phyloP scores from a whole-genome alignment of 768 basidiomycete species.

The Gymnopilus junonius region DNA sequence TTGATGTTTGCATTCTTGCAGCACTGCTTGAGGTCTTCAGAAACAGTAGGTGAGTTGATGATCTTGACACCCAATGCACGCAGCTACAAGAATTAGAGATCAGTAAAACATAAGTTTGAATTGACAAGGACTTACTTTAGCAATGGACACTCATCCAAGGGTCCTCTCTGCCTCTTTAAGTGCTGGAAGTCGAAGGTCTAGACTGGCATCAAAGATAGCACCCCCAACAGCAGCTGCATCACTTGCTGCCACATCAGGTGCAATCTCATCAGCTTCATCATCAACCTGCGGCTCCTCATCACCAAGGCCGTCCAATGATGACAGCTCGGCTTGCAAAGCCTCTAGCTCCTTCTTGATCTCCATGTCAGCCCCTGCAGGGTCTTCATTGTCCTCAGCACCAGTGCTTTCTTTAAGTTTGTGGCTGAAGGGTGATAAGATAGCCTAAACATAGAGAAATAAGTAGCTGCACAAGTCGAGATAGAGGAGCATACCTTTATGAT shows the following conservation, averaged over 20 bases:
- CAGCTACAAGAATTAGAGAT: constrained; percentile 13
- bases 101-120: background rate
- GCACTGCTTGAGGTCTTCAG: constrained; percentile 15
- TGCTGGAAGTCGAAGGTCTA: background rate
- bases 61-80: constrained; percentile 22
- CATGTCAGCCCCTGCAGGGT: background rate
- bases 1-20: background rate
- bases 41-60: constrained; percentile 20
- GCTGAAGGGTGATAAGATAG: constrained; percentile 20
- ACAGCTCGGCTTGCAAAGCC: background rate
- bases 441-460: too few relatives aligned
- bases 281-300: constrained; percentile 8
- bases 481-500: constrained; percentile 28
- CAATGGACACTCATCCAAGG: constrained; percentile 1
- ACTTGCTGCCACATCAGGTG: constrained; percentile 21
- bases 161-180: background rate
- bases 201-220: constrained; percentile 9
- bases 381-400: constrained; percentile 3
- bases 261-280: constrained; percentile 22
- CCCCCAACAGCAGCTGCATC: constrained; percentile 19
- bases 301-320: background rate
- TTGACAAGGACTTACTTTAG: constrained; percentile 9
- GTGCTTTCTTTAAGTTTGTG: background rate
- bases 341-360: constrained; percentile 1
- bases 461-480: too few relatives aligned